Evolutionary conservation across 169 alveolate species (phyloP), one percentile per base, ranked within the genome.

Genomic region (Eimeria maxima): DNA sequence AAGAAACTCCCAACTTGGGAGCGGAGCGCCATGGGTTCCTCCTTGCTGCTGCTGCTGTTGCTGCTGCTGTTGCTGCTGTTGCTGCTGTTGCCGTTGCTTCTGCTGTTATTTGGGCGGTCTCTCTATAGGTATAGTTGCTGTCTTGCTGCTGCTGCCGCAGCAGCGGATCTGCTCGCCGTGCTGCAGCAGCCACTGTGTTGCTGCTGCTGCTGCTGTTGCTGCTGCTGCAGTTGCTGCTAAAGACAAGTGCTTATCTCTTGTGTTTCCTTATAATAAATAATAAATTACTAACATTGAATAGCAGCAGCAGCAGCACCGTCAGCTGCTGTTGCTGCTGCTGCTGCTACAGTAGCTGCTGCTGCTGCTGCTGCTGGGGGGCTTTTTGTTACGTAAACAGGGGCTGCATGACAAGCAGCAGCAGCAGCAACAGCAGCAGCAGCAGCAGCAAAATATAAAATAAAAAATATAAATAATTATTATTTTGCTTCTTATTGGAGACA

Each of bases 161-260:
- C 80, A 69, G 44, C 80, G 27, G 44, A 24, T 57, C 67, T 57
- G 16, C 80, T 69, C 80, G 80, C 80, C 27, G 45, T 69, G 80
- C 80, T 69, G 80, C 80, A 69, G 80, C 80, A 69, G 80, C 45
- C 16, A 69, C 5, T 18, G 10, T 57, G 18, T 45, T 69, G 80
- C 80, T 69, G 80, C 80, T 69, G 45, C 80, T 33, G 80, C 80
- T 69, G 80, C 74, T 65, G 74, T n/a, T 65, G 74, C 74, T 65
- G 74, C 60, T 53, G 60, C 60, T 53, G 60, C n/a, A n/a, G n/a
- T 53, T 53, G 60, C 67, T 57, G 67, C 24, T 57, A 18, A 57
- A 57, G 67, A 57, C 67, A 57, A 16, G n/a, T 13, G 67, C 7
- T 14, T 14, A n/a, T 16, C 80, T 69, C 16, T 22, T 42, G 80